These are phyloP conservation scores for Ascochyta koolunga DNA, from an alignment of 2,329 filamentous ascomycete genomes.

Conservation along the genomic window DNA sequence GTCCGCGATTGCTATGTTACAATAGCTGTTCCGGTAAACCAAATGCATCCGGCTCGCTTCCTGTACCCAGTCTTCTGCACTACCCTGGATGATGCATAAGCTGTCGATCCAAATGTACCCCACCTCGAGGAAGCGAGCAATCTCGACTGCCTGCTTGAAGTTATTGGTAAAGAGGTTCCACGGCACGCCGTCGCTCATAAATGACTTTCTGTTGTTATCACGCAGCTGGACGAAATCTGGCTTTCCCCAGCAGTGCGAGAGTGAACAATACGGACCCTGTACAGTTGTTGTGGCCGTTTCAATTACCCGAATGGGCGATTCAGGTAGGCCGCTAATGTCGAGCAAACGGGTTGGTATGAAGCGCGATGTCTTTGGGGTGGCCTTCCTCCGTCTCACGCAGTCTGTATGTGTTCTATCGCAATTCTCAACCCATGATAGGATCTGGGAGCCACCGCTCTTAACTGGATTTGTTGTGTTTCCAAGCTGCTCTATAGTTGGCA, in stretches of 20 bases:
- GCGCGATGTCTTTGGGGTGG: not conserved
- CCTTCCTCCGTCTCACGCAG: constrained; percentile 23
- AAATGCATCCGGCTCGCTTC: constrained; percentile 34
- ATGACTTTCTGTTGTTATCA: constrained; percentile 7
- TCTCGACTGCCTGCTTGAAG: constrained; percentile 33
- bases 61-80: constrained; percentile 22
- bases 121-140: constrained; percentile 27
- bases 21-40: constrained; percentile 37
- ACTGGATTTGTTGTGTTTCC: constrained; percentile 12
- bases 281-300: constrained; percentile 20
- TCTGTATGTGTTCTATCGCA: constrained; percentile 25
- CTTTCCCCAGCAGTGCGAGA: constrained; percentile 36
- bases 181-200: constrained; percentile 24
- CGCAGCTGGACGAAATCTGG: constrained; percentile 15
- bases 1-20: constrained; percentile 38
- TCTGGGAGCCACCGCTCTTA: constrained; percentile 7
- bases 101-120: constrained; percentile 39
- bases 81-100: constrained; percentile 27
- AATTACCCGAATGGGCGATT: constrained; percentile 18
- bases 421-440: constrained; percentile 22
- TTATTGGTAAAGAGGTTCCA: constrained; percentile 25
- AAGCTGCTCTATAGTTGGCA: constrained; percentile 16
- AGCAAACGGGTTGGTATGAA: constrained; percentile 32
- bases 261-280: constrained; percentile 26
- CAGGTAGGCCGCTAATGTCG: constrained; percentile 15